Base-by-base conservation (phyloP, 768 basidiomycete species). In the Hericium alpestre region DNA sequence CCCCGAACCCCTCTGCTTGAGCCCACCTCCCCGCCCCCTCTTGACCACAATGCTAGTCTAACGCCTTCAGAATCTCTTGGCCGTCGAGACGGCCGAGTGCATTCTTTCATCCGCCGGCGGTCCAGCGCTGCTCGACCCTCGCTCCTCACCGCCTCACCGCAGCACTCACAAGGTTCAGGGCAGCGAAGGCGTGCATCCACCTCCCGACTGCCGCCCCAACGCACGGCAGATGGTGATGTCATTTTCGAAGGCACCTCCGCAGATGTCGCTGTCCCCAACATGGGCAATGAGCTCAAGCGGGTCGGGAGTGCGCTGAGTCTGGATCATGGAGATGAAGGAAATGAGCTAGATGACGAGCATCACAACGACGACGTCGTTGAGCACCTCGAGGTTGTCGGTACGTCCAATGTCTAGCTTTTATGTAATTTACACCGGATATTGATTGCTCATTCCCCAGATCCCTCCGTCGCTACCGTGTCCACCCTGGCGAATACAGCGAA, bases 341-440 rank as follows among this genome's bases (percentile, higher is more conserved):
- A 20, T 38, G 15, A 38, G 43, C 22, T 63, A 20, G 58, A 60
- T 55, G 59, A 62, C 25, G 65, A 71, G 20, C 76, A 80, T 56
- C 85, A 91, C 65, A 80, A 84, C 58, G 86, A 91, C 64, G 85
- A 89, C 63, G 79, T 91, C 50, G 87, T 92, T 5, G 90, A 91
- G 59, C 84, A 91, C 67, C 70, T 93, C 61, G 90, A 93, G 69
- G 84, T 82, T 46, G 87, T 90, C 58, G 87, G 86, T 84, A 62
- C 48, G 73, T 62, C 23, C 37, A 32, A 7, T 32, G 32, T 32
- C 32, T n/a, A 10, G 8, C 48, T 27, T 38, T 58, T 11, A 40
- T 37, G 37, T 47, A 53, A 38, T 59, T 22, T 20, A 43, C 55
- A 25, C 27, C 25, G 52, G 46, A 40, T 53, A 27, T 32, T 53